Percentiles rank a stretch among this genome's conserved stretches.
Conservation (phyloP, 805 yeast genomes). For the Ogataea trehalophila region DNA sequence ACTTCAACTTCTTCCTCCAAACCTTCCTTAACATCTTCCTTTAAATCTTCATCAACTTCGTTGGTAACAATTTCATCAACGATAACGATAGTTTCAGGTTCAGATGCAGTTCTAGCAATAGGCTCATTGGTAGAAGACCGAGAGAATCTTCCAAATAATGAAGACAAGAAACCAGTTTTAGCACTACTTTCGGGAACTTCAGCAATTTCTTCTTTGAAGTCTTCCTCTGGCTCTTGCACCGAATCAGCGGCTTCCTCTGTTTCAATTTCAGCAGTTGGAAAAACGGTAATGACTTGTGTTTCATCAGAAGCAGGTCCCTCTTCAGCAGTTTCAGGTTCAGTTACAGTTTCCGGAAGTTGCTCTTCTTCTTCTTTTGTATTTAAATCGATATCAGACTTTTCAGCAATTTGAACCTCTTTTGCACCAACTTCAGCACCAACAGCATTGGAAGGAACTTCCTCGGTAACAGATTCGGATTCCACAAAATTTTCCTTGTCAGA, state of each 20-base stretch:
- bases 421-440: neutral
- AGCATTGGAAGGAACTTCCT: neutral
- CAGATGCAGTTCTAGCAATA: too few species aligned
- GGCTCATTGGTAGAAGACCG: too few species aligned
- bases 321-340: neutral
- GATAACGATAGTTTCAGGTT: too few species aligned
- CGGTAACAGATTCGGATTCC: neutral
- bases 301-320: neutral
- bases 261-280: neutral
- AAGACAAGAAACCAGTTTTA: too few species aligned
- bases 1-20: neutral
- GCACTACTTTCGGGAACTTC: too few species aligned
- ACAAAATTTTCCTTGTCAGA: neutral
- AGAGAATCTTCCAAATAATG: too few species aligned
- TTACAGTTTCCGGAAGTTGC: neutral
- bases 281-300: neutral
- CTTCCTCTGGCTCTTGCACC: too few species aligned
- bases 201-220: too few species aligned
- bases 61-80: too few species aligned
- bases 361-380: slow-evolving; percentile 3
- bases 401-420: neutral
- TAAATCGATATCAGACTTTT: neutral
- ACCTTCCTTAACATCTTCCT: neutral
- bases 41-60: neutral
- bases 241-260: too few species aligned